These are phyloP conservation scores for Saxophila tyrrhenica DNA, from an alignment of 495 filamentous ascomycete genomes.

Conservation along the genomic window DNA sequence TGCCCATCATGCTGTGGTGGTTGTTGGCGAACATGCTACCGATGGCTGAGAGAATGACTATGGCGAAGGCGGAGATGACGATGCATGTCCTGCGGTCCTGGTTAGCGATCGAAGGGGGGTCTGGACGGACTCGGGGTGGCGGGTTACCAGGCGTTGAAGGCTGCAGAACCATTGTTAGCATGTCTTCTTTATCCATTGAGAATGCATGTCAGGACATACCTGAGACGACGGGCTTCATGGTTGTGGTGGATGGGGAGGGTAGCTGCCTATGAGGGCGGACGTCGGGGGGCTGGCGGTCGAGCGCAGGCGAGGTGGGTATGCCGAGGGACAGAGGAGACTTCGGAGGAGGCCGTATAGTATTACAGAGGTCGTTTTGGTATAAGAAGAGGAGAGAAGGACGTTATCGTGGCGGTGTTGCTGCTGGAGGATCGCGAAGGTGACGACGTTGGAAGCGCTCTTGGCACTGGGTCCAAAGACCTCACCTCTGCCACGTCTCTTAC, in stretches of 20 bases:
- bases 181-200: neutral
- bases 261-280: neutral
- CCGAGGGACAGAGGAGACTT: neutral
- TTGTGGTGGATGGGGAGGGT: neutral
- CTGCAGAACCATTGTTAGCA: neutral
- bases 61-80: constrained; percentile 77
- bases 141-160: constrained; percentile 23
- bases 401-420: too few relatives aligned
- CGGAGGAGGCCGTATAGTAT: neutral
- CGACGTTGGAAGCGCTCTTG: too few relatives aligned
- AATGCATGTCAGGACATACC: constrained; percentile 46
- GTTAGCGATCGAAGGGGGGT: neutral
- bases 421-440: too few relatives aligned
- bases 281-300: neutral
- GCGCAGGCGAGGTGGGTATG: neutral
- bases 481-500: neutral
- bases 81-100: constrained; percentile 35
- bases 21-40: constrained; percentile 64
- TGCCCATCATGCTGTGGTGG: constrained; percentile 71
- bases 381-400: too few relatives aligned
- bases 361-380: neutral
- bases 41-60: constrained; percentile 75
- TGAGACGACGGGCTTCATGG: constrained; percentile 75
- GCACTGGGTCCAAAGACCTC: neutral
- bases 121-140: neutral